These are phyloP conservation scores for Cytospora leucostoma DNA, from an alignment of 2,329 filamentous ascomycete genomes.

Conservation along the genomic window DNA sequence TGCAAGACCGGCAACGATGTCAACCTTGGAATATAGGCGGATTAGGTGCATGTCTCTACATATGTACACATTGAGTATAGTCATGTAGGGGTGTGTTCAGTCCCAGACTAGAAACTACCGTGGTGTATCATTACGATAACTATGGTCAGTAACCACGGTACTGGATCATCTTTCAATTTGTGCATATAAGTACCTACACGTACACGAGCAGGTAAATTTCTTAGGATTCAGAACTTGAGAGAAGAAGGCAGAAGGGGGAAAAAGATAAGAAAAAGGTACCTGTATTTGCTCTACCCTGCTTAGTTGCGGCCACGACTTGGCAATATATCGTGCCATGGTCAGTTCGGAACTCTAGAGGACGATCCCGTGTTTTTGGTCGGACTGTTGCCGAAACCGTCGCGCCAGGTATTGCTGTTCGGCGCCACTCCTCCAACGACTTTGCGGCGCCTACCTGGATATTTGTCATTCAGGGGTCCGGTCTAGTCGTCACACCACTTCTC, in stretches of 20 bases:
- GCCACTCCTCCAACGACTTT: slow-evolving; percentile 1
- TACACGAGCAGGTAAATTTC: neutral
- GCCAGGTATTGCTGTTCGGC: slow-evolving; percentile 7
- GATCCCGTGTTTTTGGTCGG: neutral
- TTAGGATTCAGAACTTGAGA: neutral
- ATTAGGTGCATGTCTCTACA: neutral
- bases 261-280: too few species aligned
- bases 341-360: neutral
- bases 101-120: too few species aligned
- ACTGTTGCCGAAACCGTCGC: slow-evolving; percentile 13
- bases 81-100: too few species aligned
- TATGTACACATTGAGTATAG: too few species aligned
- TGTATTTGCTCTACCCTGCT: neutral
- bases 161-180: too few species aligned
- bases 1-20: neutral
- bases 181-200: too few species aligned
- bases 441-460: neutral
- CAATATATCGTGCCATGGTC: neutral
- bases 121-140: too few species aligned
- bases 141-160: too few species aligned
- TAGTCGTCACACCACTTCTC: slow-evolving; percentile 23
- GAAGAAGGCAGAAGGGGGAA: neutral
- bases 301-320: neutral
- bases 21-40: neutral
- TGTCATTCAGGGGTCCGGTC: neutral